Conservation (phyloP, 305 asterid genomes). For the Rubia balearica region DNA sequence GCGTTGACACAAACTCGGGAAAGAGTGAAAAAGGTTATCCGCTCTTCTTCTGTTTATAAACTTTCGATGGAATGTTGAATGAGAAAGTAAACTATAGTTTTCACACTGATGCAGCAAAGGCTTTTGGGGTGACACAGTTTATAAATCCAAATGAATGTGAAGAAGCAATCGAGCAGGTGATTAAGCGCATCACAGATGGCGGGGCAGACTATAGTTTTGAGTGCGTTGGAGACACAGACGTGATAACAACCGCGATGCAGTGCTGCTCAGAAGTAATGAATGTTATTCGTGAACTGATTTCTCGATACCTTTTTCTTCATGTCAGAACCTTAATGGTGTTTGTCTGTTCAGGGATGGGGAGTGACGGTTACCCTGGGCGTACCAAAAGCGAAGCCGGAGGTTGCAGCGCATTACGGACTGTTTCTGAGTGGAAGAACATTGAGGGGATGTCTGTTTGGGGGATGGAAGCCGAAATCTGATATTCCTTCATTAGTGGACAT, state of each 20-base stretch:
- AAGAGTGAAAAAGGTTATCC: slow-evolving; percentile 57
- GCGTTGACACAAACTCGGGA: slow-evolving; percentile 67
- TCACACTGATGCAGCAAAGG: slow-evolving; percentile 46
- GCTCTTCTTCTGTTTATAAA: not conserved
- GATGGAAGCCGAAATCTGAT: slow-evolving; percentile 98
- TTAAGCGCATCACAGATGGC: slow-evolving; percentile 68
- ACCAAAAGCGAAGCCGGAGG: slow-evolving; percentile 73
- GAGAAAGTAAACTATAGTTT: not conserved
- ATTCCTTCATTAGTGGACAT: slow-evolving; percentile 75
- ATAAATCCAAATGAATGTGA: slow-evolving; percentile 65
- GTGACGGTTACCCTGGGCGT: slow-evolving; percentile 89
- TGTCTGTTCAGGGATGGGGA: slow-evolving; percentile 72
- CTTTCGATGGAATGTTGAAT: not conserved
- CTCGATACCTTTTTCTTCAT: not conserved
- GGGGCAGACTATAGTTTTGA: slow-evolving; percentile 94
- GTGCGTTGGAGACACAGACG: slow-evolving; percentile 84
- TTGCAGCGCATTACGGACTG: slow-evolving; percentile 71
- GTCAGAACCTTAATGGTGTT: too few species aligned
- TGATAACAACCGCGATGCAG: slow-evolving; percentile 71
- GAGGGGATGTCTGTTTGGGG: slow-evolving; percentile 88
- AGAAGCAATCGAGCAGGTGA: slow-evolving; percentile 86
- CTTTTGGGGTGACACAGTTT: slow-evolving; percentile 84
- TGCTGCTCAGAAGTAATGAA: slow-evolving; percentile 67
- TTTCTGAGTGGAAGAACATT: slow-evolving; percentile 74
- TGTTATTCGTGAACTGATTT: too few species aligned